phyloP scores from a whole-genome alignment of 2,329 filamentous ascomycete species.

The Exophiala aquamarina region DNA sequence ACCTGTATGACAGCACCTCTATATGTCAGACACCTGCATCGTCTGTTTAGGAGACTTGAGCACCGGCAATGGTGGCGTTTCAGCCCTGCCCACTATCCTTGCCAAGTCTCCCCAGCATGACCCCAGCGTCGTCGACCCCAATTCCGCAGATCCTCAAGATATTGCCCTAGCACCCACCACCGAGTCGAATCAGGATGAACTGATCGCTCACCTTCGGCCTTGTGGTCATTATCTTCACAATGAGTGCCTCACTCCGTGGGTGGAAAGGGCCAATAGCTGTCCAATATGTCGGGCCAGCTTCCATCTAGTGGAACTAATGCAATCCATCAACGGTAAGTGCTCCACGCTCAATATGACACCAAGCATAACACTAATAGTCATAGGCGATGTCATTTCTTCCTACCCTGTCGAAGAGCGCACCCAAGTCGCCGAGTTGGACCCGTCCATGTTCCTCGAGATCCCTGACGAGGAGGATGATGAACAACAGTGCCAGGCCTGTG shows the following conservation, averaged over 20 bases:
- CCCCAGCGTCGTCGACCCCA: constrained; percentile 32
- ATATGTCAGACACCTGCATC: constrained; percentile 66
- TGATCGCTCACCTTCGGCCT: constrained; percentile 64
- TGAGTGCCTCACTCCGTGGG: constrained; percentile 89
- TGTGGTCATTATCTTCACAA: constrained; percentile 94
- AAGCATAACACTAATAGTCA: constrained; percentile 8
- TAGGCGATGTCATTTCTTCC: constrained; percentile 58
- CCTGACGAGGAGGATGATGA: constrained; percentile 67
- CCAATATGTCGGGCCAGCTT: constrained; percentile 93
- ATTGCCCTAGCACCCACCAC: constrained; percentile 18
- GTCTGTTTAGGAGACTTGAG: constrained; percentile 70
- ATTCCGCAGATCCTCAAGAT: constrained; percentile 29
- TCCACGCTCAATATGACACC: neutral
- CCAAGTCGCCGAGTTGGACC: constrained; percentile 86
- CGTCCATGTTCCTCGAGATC: constrained; percentile 67
- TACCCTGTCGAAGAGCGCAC: constrained; percentile 54
- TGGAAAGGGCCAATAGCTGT: constrained; percentile 94
- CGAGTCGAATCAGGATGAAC: constrained; percentile 30
- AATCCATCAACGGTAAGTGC: constrained; percentile 72
- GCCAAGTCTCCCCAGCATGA: constrained; percentile 37
- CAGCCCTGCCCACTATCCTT: constrained; percentile 42
- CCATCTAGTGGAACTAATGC: constrained; percentile 83
- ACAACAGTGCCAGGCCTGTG: constrained; percentile 82
- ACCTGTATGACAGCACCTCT: constrained; percentile 31
- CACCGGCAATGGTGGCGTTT: constrained; percentile 54